Evolutionary conservation across 192 early-diverging fungal species (phyloP), one percentile per base, ranked within the genome.

Genomic region (Chytriomyces sp.): DNA sequence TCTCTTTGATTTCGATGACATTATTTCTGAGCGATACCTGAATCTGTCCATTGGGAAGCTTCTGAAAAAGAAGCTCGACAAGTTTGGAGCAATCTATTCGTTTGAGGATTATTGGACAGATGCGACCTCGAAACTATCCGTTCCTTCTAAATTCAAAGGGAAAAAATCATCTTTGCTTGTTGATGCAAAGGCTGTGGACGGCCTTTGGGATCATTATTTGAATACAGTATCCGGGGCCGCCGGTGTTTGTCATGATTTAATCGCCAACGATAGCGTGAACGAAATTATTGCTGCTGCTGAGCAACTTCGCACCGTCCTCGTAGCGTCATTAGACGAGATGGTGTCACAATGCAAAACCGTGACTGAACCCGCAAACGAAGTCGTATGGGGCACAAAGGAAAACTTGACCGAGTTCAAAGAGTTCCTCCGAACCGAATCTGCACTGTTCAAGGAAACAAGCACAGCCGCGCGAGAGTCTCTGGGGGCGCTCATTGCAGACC

Each of bases 1-100:
- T 31, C 63, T 65, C 26, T 65, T 39, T 32, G 49, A 52, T 26
- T 65, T 65, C 52, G 63, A 65, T 0, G 63, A 65, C 34, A 17
- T 26, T 7, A 22, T 65, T 28, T 49, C 41, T 8, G 63, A 65
- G 28, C 19, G 40, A 19, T 65, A 25, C n/a, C 63, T 65, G 10
- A 44, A 44, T 28, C 14, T 33, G 10, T 10, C 30, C 39, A 17
- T 65, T 52, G n/a, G n/a, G 7, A 65, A 65, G 38, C 38, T 65
- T 22, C 59, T 61, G 26, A 61, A 36, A 36, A 61, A 61, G 12
- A 31, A 37, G 33, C 33, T 61, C 12, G 59, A 61, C 17, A 17
- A 28, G 25, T n/a, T 12, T 3, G 14, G 12, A 10, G 7, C 37
- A 12, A 41, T 65, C 19, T n/a, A 34, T 44, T 44, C 37, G 10